A percentile compares a stretch with the other conserved stretches of the same genome.
phyloP scores from a whole-genome alignment of 495 filamentous ascomycete species.

The Tuber brumale region DNA sequence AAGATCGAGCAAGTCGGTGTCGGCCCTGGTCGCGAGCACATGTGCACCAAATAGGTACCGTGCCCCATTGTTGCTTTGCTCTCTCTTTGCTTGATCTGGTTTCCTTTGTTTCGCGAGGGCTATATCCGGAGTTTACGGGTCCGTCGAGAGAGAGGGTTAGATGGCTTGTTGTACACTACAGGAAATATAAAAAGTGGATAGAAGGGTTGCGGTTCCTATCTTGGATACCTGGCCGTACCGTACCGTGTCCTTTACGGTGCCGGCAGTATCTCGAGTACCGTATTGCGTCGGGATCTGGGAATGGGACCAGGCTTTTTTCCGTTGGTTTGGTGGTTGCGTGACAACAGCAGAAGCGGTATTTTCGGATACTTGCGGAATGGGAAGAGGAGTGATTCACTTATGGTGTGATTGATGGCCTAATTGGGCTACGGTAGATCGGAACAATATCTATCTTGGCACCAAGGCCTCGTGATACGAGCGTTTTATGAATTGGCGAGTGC shows the following conservation, averaged over 20 bases:
- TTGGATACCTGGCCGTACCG: neutral
- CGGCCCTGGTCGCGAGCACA: slow-evolving; percentile 62
- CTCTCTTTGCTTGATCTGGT: neutral
- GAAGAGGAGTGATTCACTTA: too few species aligned
- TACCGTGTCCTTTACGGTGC: neutral
- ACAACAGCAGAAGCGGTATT: neutral
- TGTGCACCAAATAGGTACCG: slow-evolving; percentile 30
- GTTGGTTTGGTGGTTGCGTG: too few species aligned
- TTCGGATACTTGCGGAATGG: too few species aligned
- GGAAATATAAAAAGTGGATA: neutral
- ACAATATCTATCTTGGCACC: neutral
- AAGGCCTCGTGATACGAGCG: neutral
- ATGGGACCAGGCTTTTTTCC: too few species aligned
- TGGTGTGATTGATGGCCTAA: too few species aligned
- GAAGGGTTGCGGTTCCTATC: neutral
- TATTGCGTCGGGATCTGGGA: too few species aligned
- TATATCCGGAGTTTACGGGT: slow-evolving; percentile 6
- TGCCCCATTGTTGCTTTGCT: neutral
- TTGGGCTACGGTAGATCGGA: too few species aligned
- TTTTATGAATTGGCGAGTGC: neutral
- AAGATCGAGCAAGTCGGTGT: slow-evolving; percentile 71
- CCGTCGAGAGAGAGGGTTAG: neutral
- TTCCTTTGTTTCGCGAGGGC: neutral
- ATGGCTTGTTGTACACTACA: neutral
- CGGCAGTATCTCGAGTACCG: too few species aligned